A percentile compares a stretch with the other conserved stretches of the same genome.
These are phyloP conservation scores for Thinopyrum elongatum DNA, from an alignment of 176 grass and related monocot species.

Conservation along the genomic window DNA sequence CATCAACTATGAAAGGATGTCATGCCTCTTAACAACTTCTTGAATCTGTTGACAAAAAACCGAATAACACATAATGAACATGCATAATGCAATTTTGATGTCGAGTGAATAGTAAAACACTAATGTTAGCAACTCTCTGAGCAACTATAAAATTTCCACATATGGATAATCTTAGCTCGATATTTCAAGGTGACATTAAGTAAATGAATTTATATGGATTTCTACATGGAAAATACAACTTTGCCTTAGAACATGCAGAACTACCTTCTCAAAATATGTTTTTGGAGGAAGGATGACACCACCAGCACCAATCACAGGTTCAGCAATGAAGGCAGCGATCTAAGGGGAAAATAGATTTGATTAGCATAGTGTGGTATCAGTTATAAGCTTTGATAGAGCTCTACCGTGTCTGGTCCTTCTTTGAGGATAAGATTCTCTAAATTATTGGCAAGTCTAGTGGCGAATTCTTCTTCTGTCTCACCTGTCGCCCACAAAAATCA, in stretches of 20 bases:
- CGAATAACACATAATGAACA: no score
- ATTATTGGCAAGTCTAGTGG: constrained; percentile 52
- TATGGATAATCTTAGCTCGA: no score
- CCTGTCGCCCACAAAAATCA: constrained; percentile 34
- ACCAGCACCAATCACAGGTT: constrained; percentile 93
- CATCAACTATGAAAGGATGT: no score
- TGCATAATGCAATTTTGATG: no score
- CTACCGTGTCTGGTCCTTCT: constrained; percentile 96
- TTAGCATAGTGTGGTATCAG: constrained; percentile 11
- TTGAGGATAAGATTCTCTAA: constrained; percentile 61
- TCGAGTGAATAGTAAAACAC: constrained; percentile 27
- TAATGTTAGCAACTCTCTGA: no score
- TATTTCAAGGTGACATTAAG: no score
- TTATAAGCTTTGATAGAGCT: not conserved
- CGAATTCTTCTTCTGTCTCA: constrained; percentile 93
- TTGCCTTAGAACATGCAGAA: not conserved
- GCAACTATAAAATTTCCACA: no score
- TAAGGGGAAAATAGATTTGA: constrained; percentile 21
- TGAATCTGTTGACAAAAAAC: no score
- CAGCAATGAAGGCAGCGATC: constrained; percentile 31
- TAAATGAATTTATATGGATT: no score
- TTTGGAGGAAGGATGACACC: constrained; percentile 93
- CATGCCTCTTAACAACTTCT: no score
- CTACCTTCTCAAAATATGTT: constrained; percentile 95
- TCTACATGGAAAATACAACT: no score